Conservation (phyloP, 768 basidiomycete genomes). For the Serendipita sp. region DNA sequence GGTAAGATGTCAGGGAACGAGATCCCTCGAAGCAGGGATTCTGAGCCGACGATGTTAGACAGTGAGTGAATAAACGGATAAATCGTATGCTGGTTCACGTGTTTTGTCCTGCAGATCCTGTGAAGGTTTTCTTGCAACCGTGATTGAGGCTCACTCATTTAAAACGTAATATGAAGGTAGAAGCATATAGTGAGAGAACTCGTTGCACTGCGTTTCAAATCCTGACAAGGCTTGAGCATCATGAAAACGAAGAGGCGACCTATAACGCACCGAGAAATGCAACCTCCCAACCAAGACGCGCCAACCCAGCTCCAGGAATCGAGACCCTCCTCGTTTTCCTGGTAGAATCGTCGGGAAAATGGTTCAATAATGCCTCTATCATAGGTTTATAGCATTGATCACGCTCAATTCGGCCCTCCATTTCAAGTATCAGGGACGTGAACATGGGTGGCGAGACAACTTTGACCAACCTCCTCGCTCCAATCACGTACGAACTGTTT, state of each 20-base stretch:
- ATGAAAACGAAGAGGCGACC: not conserved
- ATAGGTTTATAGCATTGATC: conserved; percentile 69
- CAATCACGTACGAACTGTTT: conserved; percentile 91
- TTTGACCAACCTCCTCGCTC: conserved; percentile 51
- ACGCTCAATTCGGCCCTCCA: conserved; percentile 58
- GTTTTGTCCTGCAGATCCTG: conserved; percentile 34
- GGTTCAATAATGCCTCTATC: conserved; percentile 47
- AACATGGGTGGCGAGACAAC: not conserved
- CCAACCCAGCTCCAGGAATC: conserved; percentile 81
- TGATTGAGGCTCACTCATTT: conserved; percentile 43
- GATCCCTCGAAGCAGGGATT: conserved; percentile 48
- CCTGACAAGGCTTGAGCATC: conserved; percentile 28
- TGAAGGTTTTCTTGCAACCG: not conserved
- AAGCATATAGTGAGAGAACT: conserved; percentile 93
- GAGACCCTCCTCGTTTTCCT: conserved; percentile 52
- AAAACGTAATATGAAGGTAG: conserved; percentile 76
- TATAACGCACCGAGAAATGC: conserved; percentile 51
- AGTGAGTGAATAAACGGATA: conserved; percentile 88
- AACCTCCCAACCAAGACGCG: conserved; percentile 75
- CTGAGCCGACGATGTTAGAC: conserved; percentile 51
- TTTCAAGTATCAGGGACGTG: not conserved
- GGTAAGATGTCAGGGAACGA: conserved; percentile 75
- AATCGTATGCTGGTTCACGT: conserved; percentile 51
- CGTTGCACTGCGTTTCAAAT: conserved; percentile 83
- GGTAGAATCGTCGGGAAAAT: conserved; percentile 41